These are phyloP conservation scores for Borealophlyctis nickersoniae DNA, from an alignment of 192 early-diverging fungal species.

Conservation along the genomic window DNA sequence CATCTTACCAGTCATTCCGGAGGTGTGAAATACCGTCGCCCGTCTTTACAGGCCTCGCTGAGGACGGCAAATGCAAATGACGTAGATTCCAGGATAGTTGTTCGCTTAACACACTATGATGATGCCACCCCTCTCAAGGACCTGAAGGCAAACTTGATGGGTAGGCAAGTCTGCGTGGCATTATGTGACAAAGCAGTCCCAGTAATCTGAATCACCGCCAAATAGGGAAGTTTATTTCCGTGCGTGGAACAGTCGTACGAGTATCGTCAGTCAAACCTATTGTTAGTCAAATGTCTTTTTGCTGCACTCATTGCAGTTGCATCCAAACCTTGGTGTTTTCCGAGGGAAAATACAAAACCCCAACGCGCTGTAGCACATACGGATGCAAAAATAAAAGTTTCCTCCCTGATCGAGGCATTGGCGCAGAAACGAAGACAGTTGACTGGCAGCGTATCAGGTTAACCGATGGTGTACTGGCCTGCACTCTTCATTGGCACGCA, in stretches of 20 bases:
- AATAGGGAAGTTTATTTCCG: slow-evolving; percentile 59
- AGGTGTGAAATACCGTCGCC: neutral
- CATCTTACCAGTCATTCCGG: neutral
- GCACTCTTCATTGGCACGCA: neutral
- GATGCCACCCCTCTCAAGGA: slow-evolving; percentile 63
- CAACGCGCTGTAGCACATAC: slow-evolving; percentile 53
- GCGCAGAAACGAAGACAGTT: slow-evolving; percentile 53
- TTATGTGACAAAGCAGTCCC: neutral
- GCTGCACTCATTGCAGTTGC: slow-evolving; percentile 55
- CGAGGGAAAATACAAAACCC: slow-evolving; percentile 63
- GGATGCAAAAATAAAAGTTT: slow-evolving; percentile 71
- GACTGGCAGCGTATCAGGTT: slow-evolving; percentile 75
- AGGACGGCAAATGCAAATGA: neutral
- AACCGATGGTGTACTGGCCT: slow-evolving; percentile 2
- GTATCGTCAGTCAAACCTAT: slow-evolving; percentile 70
- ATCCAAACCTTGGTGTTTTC: slow-evolving; percentile 55
- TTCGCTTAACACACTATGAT: slow-evolving; percentile 49
- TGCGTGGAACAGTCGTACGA: slow-evolving; percentile 78
- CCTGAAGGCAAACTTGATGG: slow-evolving; percentile 70
- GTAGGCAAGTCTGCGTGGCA: slow-evolving; percentile 28
- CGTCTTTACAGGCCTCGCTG: neutral
- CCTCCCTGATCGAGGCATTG: slow-evolving; percentile 50
- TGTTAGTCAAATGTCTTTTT: slow-evolving; percentile 60
- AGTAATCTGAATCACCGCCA: neutral
- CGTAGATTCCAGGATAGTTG: neutral